Evolutionary conservation across 208 protist species (phyloP).

Genomic region (Leishmania braziliensis): DNA sequence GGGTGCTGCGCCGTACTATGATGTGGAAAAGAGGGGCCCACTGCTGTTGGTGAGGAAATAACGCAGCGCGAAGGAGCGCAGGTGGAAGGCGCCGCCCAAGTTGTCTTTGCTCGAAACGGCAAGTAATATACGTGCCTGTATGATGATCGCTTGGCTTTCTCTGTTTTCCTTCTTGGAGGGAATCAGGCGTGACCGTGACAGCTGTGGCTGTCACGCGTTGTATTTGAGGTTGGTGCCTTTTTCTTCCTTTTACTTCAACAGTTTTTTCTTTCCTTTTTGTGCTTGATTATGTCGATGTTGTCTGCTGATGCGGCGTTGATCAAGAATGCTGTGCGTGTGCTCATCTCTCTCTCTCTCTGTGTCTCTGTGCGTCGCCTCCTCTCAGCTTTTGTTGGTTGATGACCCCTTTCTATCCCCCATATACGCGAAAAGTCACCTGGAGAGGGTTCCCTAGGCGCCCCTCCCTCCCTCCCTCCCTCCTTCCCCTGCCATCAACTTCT

Average conservation of each 20-base stretch:
- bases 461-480: background rate
- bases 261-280: background rate
- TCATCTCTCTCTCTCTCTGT: background rate
- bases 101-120: background rate
- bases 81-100: background rate
- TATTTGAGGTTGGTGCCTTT: background rate
- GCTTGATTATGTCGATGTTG: background rate
- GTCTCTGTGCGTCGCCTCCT: background rate
- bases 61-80: background rate
- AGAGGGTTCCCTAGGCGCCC: background rate
- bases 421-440: background rate
- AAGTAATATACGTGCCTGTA: background rate
- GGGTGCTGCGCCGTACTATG: constrained; percentile 65
- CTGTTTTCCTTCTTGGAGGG: background rate
- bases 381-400: background rate
- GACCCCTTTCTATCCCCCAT: background rate
- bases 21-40: background rate
- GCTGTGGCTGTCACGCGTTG: background rate
- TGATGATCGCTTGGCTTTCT: background rate
- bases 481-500: background rate
- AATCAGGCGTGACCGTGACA: background rate
- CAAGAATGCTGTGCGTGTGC: background rate
- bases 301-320: background rate
- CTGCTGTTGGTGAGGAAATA: background rate
- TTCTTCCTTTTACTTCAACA: background rate